Evolutionary conservation across 345 rosid species (phyloP).

Genomic region (Passiflora organensis): DNA sequence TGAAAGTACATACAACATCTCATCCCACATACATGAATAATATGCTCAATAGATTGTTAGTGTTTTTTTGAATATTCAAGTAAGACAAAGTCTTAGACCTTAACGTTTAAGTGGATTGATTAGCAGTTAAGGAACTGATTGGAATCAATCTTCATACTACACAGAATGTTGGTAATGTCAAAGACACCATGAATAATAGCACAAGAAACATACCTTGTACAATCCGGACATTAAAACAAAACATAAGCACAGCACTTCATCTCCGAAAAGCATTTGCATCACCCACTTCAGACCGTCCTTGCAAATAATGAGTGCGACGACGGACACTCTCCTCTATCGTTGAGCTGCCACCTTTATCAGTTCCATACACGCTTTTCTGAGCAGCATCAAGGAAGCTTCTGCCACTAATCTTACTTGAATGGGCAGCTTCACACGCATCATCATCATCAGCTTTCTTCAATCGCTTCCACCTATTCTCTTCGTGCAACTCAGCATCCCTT

Average conservation of each 20-base stretch:
- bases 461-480: constrained; percentile 91
- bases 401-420: constrained; percentile 36
- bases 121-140: no score
- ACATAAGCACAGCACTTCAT: constrained; percentile 15
- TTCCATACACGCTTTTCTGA: constrained; percentile 73
- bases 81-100: no score
- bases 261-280: constrained; percentile 88
- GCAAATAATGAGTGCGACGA: constrained; percentile 72
- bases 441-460: constrained; percentile 75
- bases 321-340: constrained; percentile 92
- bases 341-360: constrained; percentile 86
- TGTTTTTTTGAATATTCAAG: no score
- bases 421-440: constrained; percentile 59
- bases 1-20: no score
- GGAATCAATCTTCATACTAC: no score
- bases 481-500: constrained; percentile 79
- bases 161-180: no score
- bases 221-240: neutral
- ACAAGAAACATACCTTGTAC: neutral
- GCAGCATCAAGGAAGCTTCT: constrained; percentile 82
- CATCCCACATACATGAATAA: no score
- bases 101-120: no score
- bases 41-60: no score
- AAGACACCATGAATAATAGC: no score
- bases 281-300: constrained; percentile 53